Base-by-base conservation (phyloP, 2,329 filamentous ascomycete genomes). In the Penicillium sp. region DNA sequence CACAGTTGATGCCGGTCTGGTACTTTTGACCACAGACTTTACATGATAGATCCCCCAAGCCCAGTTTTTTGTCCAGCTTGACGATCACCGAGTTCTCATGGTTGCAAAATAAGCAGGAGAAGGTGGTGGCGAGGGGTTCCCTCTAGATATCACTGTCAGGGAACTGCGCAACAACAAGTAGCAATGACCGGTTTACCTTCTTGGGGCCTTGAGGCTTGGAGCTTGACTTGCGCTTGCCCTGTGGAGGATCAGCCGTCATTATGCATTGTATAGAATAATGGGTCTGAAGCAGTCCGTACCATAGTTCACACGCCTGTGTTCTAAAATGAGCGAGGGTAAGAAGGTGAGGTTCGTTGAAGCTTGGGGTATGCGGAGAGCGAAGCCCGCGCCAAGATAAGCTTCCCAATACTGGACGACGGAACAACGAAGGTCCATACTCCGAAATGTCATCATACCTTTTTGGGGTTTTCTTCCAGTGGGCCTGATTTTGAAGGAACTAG, bases 71-170 rank as follows among this genome's bases (percentile, higher is more conserved):
- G 72, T 99, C 92, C 47, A 99, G 83, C 75, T 95, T 94, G 63
- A 97, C 90, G 27, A 86, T 83, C 49, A 99, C 90, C 0, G 92
- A 91, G 63, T 91, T 94, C 72, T 97, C 94, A 77, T 97, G 92
- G 74, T 97, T 97, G 82, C 94, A 99, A 78, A 99, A 99, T 43
- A 99, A 86, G 72, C 94, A 99, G 54, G 92, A 91, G 75, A 99
- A 99, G n/a, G 86, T 85, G 2, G 90, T 92, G 14, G 77, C 68
- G n/a, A 80, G 72, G 24, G 77, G 75, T 61, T 80, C 78, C 64
- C 71, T 75, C 76, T 53, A n/a, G 34, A 1, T 31, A n/a, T 4
- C 9, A 29, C 14, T n/a, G 29, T 53, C 44, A 53, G 45, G 22
- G 2, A 4, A 77, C 53, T 18, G 18, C 44, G 24, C 34, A 16